Conservation (phyloP, 2,329 filamentous ascomycete genomes). For the Penicillium sp. region DNA sequence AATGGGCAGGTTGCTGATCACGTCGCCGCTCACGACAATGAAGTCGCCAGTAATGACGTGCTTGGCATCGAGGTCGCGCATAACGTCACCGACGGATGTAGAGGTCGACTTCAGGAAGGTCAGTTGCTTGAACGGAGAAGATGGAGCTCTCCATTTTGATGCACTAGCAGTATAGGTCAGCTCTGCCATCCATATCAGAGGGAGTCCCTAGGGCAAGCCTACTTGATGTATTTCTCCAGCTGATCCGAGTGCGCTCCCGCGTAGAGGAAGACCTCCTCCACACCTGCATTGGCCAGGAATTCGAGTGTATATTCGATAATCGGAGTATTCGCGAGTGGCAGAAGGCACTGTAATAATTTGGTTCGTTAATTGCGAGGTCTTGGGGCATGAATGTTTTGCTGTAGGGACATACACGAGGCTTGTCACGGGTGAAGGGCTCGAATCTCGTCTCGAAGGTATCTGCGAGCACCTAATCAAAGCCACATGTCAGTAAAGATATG, state of each 20-base stretch:
- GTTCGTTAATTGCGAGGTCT: not conserved
- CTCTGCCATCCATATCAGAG: not conserved
- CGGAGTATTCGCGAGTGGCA: slow-evolving; percentile 85
- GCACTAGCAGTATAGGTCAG: slow-evolving; percentile 34
- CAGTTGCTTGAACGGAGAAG: slow-evolving; percentile 70
- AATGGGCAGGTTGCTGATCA: slow-evolving; percentile 82
- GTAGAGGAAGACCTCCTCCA: slow-evolving; percentile 90
- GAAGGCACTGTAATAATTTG: slow-evolving; percentile 61
- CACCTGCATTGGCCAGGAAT: slow-evolving; percentile 86
- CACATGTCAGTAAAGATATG: slow-evolving; percentile 9
- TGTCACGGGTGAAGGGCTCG: slow-evolving; percentile 77
- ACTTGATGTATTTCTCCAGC: slow-evolving; percentile 75
- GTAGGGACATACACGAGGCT: slow-evolving; percentile 60
- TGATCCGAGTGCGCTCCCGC: slow-evolving; percentile 77
- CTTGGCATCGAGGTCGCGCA: slow-evolving; percentile 83
- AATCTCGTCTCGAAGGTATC: slow-evolving; percentile 93
- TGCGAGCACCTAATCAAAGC: slow-evolving; percentile 60
- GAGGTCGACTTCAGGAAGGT: slow-evolving; percentile 82
- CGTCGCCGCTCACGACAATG: slow-evolving; percentile 80
- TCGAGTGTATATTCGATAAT: slow-evolving; percentile 97
- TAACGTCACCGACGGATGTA: slow-evolving; percentile 80
- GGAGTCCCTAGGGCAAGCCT: slow-evolving; percentile 11
- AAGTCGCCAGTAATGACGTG: slow-evolving; percentile 83
- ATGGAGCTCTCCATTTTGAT: slow-evolving; percentile 65
- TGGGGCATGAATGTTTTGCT: not conserved